Evolutionary conservation across 305 asterid genomes (phyloP).

Genomic region (Fraxinus albicans): DNA sequence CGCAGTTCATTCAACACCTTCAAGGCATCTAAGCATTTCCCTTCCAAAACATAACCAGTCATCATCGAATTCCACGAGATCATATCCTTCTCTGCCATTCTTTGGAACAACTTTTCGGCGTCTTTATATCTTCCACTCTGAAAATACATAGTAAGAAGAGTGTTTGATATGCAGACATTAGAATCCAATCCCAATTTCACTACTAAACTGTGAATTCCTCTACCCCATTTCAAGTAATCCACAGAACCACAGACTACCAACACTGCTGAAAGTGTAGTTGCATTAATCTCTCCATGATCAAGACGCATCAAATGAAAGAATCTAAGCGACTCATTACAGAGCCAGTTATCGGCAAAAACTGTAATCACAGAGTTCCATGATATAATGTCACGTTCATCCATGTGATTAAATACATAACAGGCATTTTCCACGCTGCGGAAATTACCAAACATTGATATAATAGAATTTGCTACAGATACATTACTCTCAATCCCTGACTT

Average conservation of each 20-base stretch:
- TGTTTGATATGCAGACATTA: conserved; percentile 59
- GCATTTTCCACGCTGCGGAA: conserved; percentile 50
- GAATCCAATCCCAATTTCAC: conserved; percentile 62
- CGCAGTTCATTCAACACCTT: conserved; percentile 47
- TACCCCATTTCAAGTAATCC: conserved; percentile 58
- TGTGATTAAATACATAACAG: conserved; percentile 45
- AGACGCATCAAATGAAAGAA: conserved; percentile 63
- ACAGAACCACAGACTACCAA: conserved; percentile 51
- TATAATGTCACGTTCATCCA: conserved; percentile 62
- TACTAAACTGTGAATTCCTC: conserved; percentile 74
- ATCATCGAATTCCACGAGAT: conserved; percentile 88
- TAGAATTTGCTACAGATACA: conserved; percentile 73
- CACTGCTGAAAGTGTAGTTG: conserved; percentile 62
- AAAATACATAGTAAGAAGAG: conserved; percentile 75
- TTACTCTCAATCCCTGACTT: conserved; percentile 60
- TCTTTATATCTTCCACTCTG: conserved; percentile 49
- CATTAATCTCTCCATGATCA: conserved; percentile 55
- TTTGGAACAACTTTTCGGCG: conserved; percentile 54
- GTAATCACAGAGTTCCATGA: conserved; percentile 89
- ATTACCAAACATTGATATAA: conserved; percentile 62
- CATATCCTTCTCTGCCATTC: conserved; percentile 60
- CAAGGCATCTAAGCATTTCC: conserved; percentile 55
- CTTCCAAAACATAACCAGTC: conserved; percentile 65
- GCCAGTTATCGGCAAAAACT: conserved; percentile 50
- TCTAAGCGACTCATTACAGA: conserved; percentile 44